A percentile compares a stretch with the other conserved stretches of the same genome.
Evolutionary conservation across 139 green algal species (phyloP).

Genomic region (Microglena sp.): DNA sequence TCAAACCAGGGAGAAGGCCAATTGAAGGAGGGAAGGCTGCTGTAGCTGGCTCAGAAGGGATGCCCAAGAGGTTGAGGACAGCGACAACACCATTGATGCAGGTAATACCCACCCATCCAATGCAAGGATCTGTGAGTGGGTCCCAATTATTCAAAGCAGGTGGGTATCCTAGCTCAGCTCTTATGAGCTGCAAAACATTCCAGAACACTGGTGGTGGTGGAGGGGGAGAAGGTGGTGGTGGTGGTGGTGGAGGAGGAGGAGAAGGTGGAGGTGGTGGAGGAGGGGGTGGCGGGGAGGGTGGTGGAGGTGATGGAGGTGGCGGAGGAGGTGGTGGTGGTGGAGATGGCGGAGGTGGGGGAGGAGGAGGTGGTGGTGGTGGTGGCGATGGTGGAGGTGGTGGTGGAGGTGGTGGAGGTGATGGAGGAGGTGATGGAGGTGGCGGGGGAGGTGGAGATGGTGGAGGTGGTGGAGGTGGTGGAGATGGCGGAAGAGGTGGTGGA

Average conservation of each 20-base stretch:
- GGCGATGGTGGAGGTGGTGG: no score
- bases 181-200: no score
- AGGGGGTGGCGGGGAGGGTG: background rate
- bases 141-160: no score
- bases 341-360: background rate
- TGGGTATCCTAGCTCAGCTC: no score
- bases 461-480: no score
- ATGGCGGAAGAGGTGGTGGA: no score
- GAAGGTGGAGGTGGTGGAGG: background rate
- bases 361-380: background rate
- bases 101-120: background rate
- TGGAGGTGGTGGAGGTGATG: no score
- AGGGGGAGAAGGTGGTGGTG: background rate
- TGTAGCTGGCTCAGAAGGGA: background rate
- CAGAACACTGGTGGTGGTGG: background rate
- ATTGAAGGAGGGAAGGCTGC: background rate
- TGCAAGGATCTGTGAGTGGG: no score
- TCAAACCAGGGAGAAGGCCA: conserved; percentile 1
- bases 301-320: background rate
- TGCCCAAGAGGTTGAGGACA: background rate
- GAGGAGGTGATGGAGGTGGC: no score
- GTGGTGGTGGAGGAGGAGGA: background rate
- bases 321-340: background rate
- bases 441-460: no score
- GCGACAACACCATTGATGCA: background rate